These are phyloP conservation scores for Fusarium gaditjirri DNA, from an alignment of 2,329 filamentous ascomycete species.

Conservation along the genomic window DNA sequence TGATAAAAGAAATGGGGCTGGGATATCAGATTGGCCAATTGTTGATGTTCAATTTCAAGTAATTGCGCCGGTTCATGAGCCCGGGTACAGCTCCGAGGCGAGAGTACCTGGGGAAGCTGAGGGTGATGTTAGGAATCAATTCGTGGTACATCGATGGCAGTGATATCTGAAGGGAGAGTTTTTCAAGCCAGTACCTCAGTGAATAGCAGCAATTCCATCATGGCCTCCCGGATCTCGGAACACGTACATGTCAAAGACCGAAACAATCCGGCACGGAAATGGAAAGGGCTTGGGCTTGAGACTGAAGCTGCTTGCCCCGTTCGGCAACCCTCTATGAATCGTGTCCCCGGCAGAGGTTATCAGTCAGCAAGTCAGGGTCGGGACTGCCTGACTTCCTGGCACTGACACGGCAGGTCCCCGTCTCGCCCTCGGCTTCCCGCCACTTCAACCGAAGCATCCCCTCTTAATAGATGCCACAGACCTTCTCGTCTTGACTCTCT, in stretches of 20 bases:
- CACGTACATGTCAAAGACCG: background rate
- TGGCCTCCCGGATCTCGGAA: background rate
- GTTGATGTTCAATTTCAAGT: constrained; percentile 36
- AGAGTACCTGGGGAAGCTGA: constrained; percentile 19
- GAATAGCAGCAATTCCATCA: background rate
- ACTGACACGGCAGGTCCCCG: constrained; percentile 28
- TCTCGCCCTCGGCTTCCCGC: constrained; percentile 28
- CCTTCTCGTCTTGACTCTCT: constrained; percentile 11
- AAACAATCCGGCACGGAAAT: background rate
- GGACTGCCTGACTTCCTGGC: constrained; percentile 12
- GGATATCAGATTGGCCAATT: constrained; percentile 30
- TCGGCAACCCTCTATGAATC: constrained; percentile 39
- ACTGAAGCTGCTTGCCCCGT: constrained; percentile 8
- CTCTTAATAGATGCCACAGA: constrained; percentile 24
- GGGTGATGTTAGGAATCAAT: constrained; percentile 18
- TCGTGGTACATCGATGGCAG: background rate
- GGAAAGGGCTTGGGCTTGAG: background rate
- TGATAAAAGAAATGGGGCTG: constrained; percentile 11
- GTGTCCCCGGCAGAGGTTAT: constrained; percentile 14
- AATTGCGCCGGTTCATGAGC: constrained; percentile 18
- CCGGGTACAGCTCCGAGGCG: constrained; percentile 23
- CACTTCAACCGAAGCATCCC: constrained; percentile 30
- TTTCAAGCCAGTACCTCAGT: background rate
- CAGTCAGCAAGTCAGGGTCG: constrained; percentile 16
- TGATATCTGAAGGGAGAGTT: background rate